These are phyloP conservation scores for Friedmanniomyces endolithicus DNA, from an alignment of 495 filamentous ascomycete genomes.

Conservation along the genomic window DNA sequence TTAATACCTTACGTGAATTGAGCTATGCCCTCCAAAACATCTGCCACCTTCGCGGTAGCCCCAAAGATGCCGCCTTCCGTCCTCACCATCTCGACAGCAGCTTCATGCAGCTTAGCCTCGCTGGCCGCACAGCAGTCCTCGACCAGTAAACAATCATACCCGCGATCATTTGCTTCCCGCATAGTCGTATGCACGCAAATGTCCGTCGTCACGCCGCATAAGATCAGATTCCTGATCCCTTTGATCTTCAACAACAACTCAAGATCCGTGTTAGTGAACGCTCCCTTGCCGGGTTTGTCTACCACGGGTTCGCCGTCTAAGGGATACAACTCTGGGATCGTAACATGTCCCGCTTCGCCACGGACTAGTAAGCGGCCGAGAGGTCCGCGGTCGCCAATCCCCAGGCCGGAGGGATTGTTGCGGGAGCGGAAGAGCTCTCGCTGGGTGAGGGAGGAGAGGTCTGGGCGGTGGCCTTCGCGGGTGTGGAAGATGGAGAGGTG, in stretches of 20 bases:
- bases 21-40: constrained; percentile 35
- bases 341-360: constrained; percentile 52
- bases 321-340: constrained; percentile 47
- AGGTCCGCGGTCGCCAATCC: constrained; percentile 49
- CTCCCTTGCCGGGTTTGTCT: constrained; percentile 56
- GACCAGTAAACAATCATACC: constrained; percentile 54
- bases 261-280: constrained; percentile 55
- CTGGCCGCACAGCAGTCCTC: constrained; percentile 43
- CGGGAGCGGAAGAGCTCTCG: constrained; percentile 43
- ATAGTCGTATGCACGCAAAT: constrained; percentile 59
- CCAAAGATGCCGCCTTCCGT: constrained; percentile 52
- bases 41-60: constrained; percentile 36
- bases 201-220: constrained; percentile 58
- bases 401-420: constrained; percentile 40
- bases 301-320: constrained; percentile 46
- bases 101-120: constrained; percentile 37
- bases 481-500: constrained; percentile 53
- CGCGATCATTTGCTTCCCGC: constrained; percentile 60
- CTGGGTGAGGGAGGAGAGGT: constrained; percentile 47
- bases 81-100: constrained; percentile 41
- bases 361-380: constrained; percentile 52
- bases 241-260: constrained; percentile 46
- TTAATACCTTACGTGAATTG: too few species aligned
- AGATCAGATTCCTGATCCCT: constrained; percentile 53
- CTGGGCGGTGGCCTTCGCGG: constrained; percentile 53